phyloP scores from a whole-genome alignment of 2,329 filamentous ascomycete species.

The Grosmannia clavigera region DNA sequence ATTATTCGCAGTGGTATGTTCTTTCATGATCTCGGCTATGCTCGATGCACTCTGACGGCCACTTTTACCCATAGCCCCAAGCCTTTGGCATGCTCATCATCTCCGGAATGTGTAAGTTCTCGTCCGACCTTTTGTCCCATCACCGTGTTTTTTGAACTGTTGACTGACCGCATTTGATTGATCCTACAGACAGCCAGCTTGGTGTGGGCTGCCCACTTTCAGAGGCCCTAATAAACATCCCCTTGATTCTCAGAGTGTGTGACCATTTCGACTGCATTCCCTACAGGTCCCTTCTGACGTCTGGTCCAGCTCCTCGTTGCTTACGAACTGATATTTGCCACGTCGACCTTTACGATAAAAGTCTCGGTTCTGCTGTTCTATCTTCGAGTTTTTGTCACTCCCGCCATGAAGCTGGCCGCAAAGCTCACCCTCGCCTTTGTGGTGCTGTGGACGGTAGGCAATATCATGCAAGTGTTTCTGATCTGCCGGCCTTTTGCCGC shows the following conservation, averaged over 20 bases:
- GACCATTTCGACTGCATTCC: background rate
- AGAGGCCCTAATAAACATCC: background rate
- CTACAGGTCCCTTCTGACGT: background rate
- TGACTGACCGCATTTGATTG: too few species aligned
- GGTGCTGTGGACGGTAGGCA: background rate
- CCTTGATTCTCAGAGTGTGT: background rate
- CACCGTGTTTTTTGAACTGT: background rate
- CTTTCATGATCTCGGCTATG: too few species aligned
- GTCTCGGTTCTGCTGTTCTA: conserved; percentile 41
- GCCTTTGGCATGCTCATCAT: background rate
- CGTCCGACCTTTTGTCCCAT: too few species aligned
- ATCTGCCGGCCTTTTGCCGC: conserved; percentile 1
- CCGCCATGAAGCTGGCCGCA: background rate
- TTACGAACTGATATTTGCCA: background rate
- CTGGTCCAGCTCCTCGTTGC: background rate
- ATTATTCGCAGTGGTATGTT: background rate
- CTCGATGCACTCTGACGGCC: too few species aligned
- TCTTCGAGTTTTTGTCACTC: conserved; percentile 35
- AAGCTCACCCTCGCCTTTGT: background rate
- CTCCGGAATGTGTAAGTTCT: background rate
- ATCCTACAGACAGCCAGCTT: background rate
- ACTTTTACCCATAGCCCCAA: background rate
- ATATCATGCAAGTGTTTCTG: background rate
- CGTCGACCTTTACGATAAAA: conserved; percentile 21
- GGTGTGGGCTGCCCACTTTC: background rate